Conservation (phyloP, 129 eudicot genomes). For the Gnaphalium uliginosum region DNA sequence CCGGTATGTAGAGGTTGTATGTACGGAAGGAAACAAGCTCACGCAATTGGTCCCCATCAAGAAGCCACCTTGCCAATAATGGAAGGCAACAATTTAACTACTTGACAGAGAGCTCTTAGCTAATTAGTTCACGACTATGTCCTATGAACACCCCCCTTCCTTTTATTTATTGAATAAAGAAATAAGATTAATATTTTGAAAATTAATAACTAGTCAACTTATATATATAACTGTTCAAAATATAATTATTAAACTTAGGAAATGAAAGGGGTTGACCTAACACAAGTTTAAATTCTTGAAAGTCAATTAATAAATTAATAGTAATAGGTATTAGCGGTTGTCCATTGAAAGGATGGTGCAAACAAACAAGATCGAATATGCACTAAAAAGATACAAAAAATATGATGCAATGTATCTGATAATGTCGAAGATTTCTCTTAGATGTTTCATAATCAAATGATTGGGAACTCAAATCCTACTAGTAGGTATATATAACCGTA, state of each 20-base stretch:
- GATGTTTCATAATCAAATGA: background rate
- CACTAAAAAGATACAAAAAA: background rate
- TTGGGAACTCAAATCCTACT: too few relatives aligned
- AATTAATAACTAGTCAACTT: conserved; percentile 27
- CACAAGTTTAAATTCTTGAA: conserved; percentile 28
- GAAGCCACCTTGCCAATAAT: conserved; percentile 26
- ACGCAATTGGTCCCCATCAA: background rate
- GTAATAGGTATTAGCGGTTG: conserved; percentile 20
- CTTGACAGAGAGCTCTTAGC: conserved; percentile 33
- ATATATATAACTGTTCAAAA: background rate
- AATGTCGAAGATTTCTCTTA: background rate
- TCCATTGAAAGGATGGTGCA: conserved; percentile 31
- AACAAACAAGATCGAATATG: conserved; percentile 28
- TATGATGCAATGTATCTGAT: conserved; percentile 33
- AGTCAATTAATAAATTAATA: conserved; percentile 31
- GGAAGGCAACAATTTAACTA: conserved; percentile 26
- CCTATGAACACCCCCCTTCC: conserved; percentile 28
- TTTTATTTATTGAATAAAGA: background rate
- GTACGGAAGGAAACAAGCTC: background rate
- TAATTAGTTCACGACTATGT: conserved; percentile 26
- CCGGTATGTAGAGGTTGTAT: background rate
- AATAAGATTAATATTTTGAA: background rate
- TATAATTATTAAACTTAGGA: conserved; percentile 24
- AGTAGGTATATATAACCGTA: background rate
- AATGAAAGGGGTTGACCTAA: conserved; percentile 40